Base-by-base conservation (phyloP, 1,284 basidiomycete species). In the Cryptococcus sp. region DNA sequence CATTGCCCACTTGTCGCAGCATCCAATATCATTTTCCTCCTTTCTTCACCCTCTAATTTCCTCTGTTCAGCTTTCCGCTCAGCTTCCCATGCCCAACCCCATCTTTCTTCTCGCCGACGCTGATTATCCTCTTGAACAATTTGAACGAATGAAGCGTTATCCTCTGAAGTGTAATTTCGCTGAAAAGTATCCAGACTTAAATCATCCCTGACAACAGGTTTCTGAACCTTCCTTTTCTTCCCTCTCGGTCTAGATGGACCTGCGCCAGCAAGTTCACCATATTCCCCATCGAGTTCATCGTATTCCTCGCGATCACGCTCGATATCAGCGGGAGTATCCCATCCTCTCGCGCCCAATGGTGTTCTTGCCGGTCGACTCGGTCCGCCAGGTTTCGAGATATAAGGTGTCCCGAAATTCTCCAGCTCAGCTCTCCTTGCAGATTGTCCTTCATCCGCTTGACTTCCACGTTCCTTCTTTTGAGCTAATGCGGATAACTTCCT, bases 71-170 rank as follows among this genome's bases (percentile, higher is more conserved):
- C 89, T 62, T 82, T 78, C 66, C 77, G 79, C 78, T 96, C 89
- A 7, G 88, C 90, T 34, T 90, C 86, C 84, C 86, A 97, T 7
- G 91, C 92, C 92, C 92, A 96, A 0, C 77, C 81, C 78, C 85
- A 89, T 69, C 78, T 82, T 66, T 89, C 86, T 65, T 83, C 84
- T 39, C 61, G 48, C 55, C 91, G 81, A 63, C 80, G 78, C 68
- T 78, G 75, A 69, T 97, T 97, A 78, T 96, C 91, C 54, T 86
- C 84, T 50, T 91, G 84, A 49, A 97, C 75, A 55, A 96, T 91
- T 56, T 88, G 81, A 11, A 88, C 88, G 70, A 97, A 97, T 53
- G 88, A 92, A 3, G 91, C 85, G 71, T 97, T 97, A 72, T 97
- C 92, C 70, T 96, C 91, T 0, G 90, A 93, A 0, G 93, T 97